These are phyloP conservation scores for Colletotrichum musicola DNA, from an alignment of 2,329 filamentous ascomycete genomes.

Conservation along the genomic window DNA sequence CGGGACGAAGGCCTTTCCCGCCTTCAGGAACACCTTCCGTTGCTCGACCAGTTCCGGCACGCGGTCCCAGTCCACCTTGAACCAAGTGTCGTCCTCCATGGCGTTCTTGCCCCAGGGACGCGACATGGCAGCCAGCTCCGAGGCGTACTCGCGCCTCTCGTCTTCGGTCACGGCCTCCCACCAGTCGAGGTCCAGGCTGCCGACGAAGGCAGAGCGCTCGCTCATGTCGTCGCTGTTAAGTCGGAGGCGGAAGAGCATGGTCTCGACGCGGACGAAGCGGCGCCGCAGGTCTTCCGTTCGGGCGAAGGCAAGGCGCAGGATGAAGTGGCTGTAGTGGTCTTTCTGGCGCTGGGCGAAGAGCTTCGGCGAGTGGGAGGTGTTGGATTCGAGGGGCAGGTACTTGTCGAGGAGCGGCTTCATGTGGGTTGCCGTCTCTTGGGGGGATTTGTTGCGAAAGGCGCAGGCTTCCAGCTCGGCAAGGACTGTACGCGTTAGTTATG, in stretches of 20 bases:
- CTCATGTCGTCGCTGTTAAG: conserved; percentile 80
- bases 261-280: conserved; percentile 88
- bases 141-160: conserved; percentile 76
- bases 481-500: conserved; percentile 60
- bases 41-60: conserved; percentile 91
- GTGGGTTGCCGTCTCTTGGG: conserved; percentile 83
- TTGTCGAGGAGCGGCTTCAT: conserved; percentile 91
- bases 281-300: conserved; percentile 90
- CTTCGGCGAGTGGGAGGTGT: conserved; percentile 71
- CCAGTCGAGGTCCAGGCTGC: conserved; percentile 85
- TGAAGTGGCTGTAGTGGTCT: conserved; percentile 98
- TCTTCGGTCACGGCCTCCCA: conserved; percentile 87
- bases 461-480: conserved; percentile 93
- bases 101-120: conserved; percentile 55
- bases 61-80: conserved; percentile 95
- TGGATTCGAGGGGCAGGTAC: conserved; percentile 83
- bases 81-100: conserved; percentile 87
- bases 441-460: conserved; percentile 90
- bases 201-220: conserved; percentile 83
- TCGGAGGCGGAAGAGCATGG: conserved; percentile 87
- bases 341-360: conserved; percentile 84
- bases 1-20: conserved; percentile 92
- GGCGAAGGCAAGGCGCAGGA: conserved; percentile 91
- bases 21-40: conserved; percentile 80
- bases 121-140: conserved; percentile 69